Evolutionary conservation across 148 eudicot species (phyloP).

Genomic region (Bassia scoparia): DNA sequence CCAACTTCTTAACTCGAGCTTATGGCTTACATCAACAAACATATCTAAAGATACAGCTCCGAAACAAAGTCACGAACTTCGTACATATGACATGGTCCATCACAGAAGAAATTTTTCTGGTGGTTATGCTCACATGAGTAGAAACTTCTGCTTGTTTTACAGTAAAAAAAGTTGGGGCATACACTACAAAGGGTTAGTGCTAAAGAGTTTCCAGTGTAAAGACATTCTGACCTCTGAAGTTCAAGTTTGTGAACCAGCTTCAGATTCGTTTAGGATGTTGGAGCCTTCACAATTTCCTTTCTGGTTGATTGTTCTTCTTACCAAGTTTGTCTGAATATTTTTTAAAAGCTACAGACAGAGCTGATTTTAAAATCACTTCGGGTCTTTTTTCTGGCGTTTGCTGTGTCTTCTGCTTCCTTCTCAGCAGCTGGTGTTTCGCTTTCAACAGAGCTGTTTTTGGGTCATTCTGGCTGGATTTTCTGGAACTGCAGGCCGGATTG

Average conservation of each 20-base stretch:
- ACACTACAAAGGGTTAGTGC: background rate
- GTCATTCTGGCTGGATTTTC: constrained; percentile 39
- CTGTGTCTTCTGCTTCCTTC: constrained; percentile 35
- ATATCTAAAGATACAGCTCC: background rate
- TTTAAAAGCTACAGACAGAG: constrained; percentile 66
- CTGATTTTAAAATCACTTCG: constrained; percentile 60
- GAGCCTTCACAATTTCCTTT: constrained; percentile 30
- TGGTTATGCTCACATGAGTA: background rate
- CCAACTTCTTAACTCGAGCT: background rate
- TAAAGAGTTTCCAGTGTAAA: background rate
- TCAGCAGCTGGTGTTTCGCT: constrained; percentile 36
- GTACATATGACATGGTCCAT: background rate
- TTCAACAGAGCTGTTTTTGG: constrained; percentile 24
- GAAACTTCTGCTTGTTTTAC: too few species aligned
- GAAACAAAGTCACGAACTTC: background rate
- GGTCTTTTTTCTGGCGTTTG: constrained; percentile 55
- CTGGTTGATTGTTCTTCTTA: constrained; percentile 33
- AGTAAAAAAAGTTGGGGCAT: too few species aligned
- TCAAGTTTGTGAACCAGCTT: constrained; percentile 18
- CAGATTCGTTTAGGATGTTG: constrained; percentile 15
- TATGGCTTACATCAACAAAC: background rate
- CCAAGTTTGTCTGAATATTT: constrained; percentile 51
- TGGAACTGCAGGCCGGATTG: constrained; percentile 36
- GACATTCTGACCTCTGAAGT: background rate
- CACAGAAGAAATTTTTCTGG: background rate